Evolutionary conservation across 495 filamentous ascomycete genomes (phyloP), one percentile per base, ranked within the genome.

Genomic region (Aeminium ludgeri): DNA sequence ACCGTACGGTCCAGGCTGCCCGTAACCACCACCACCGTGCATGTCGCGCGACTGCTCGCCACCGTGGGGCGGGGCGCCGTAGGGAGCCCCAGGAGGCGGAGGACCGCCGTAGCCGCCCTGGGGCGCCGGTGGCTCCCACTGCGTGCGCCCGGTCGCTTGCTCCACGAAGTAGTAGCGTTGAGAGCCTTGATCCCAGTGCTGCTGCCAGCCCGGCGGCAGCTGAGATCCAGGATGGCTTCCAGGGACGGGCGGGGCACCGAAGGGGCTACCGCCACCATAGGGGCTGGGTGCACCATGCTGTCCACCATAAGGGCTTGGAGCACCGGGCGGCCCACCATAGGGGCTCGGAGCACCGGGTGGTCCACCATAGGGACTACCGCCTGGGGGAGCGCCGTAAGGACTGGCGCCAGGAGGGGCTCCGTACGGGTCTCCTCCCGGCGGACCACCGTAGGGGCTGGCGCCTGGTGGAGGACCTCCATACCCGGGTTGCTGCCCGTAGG

Each of bases 101-200:
- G 36, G 20, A n/a, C 18, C 36, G 20, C 34, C 16, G 10, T 36
- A 36, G 23, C 23, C 23, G 23, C 23, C 23, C 3, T 25, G 23
- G 8, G 23, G 23, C 23, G 45, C 15, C 1, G 51, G 54, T 3
- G 43, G 45, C 25, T 54, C 54, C 54, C 54, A 54, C 17, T 54
- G 51, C n/a, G 43, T 50, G 38, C 54, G 48, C 10, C 54, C 54
- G 4, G 51, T 54, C 10, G 45, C 40, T 37, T 49, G 45, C 42
- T 56, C 51, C 13, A 52, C 43, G 45, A 52, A 54, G 43, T 42
- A 56, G 42, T 46, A 52, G 1, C 43, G 42, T 25, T 54, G 51
- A 40, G 42, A 50, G 43, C 17, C 42, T 6, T 40, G 40, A 40
- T 56, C 51, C 35, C 38, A 56, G 28, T 54, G 51, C n/a, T 36